Base-by-base conservation (phyloP, 768 basidiomycete species). In the Trametopsis cervina region DNA sequence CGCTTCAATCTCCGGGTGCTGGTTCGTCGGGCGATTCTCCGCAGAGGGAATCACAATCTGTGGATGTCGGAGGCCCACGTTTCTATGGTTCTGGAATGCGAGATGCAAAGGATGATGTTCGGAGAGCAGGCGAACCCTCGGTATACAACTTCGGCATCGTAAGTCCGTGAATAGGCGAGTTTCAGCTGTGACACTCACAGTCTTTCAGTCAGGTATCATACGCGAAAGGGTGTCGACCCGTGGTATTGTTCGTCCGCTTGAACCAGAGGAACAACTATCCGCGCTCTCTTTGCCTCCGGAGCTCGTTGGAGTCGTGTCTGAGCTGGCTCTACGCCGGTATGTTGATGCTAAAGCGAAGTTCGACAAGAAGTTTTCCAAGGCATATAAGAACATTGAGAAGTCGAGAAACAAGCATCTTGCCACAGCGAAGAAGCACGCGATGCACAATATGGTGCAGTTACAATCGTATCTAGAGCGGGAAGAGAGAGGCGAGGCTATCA, bases 191-290 rank as follows among this genome's bases (percentile, higher is more conserved):
- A 46, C 24, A 72, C 65, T 69, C 50, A 53, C 58, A 24, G 52
- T 52, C 17, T 54, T 63, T 63, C 42, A 56, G 50, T 75, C 75
- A 43, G 69, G 73, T 29, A 96, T 98, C 83, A 89, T 98, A 46
- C 80, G 95, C 27, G 95, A 98, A 65, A 77, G 96, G 17, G 81
- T 98, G 22, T 84, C 86, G 1, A 87, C 82, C 1, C 75, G 74
- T 9, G 96, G 96, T 5, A 63, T 83, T n/a, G 70, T 91, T n/a
- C 79, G 93, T 15, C 73, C 86, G 0, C 68, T 99, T 27, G 94
- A 97, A 54, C 69, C 83, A 0, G 78, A 82, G 55, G 59, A 63
- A 12, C 80, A 87, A 42, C 69, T 97, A 0, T 66, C 69, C 12
- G 88, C 82, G 3, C 71, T 94, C 48, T 71, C 71, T 24, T 65